These are phyloP conservation scores for Malassezia sp. DNA, from an alignment of 1,284 basidiomycete species.

Conservation along the genomic window DNA sequence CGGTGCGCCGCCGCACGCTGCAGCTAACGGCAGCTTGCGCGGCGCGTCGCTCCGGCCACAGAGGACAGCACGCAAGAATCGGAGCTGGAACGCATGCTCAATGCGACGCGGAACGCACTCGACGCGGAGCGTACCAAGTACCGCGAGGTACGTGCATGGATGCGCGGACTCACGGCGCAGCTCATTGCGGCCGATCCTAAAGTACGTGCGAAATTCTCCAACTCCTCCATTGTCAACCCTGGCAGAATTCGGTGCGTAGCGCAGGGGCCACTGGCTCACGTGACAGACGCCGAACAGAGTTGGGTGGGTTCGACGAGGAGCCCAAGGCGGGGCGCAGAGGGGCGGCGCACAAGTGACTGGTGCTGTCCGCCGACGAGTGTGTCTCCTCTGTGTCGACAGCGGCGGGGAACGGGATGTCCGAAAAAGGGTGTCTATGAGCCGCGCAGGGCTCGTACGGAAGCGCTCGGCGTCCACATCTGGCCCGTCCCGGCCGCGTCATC, in stretches of 20 bases:
- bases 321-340: no score
- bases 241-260: constrained; percentile 1
- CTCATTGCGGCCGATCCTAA: constrained; percentile 7
- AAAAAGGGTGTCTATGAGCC: no score
- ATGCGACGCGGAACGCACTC: not conserved
- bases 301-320: constrained; percentile 12
- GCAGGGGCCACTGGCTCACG: not conserved
- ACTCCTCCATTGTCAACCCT: constrained; percentile 1
- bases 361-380: no score
- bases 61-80: not conserved
- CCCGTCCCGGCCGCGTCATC: no score
- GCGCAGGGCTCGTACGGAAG: no score
- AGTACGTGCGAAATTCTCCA: constrained; percentile 2
- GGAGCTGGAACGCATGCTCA: constrained; percentile 1
- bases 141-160: constrained; percentile 3
- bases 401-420: no score
- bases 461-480: no score
- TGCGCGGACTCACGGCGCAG: not conserved
- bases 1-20: not conserved
- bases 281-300: constrained; percentile 7
- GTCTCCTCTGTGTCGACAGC: no score
- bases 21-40: not conserved
- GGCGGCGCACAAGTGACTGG: no score
- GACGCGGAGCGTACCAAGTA: constrained; percentile 14
- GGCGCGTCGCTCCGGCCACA: not conserved